These are phyloP conservation scores for Euphorbia tirucalli DNA, from an alignment of 345 rosid species.

Conservation along the genomic window DNA sequence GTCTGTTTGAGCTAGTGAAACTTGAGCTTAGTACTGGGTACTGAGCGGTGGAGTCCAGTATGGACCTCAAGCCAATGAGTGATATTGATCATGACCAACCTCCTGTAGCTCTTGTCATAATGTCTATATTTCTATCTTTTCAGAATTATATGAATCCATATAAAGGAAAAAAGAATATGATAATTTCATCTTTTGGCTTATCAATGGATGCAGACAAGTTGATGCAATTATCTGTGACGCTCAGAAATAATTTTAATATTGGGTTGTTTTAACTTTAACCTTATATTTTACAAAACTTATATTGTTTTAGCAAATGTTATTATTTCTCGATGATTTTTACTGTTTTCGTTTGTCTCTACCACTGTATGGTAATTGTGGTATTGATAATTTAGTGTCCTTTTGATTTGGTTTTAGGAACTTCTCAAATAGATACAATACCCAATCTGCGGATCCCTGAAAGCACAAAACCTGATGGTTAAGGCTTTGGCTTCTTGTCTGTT, in stretches of 20 bases:
- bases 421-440: background rate
- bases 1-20: background rate
- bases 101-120: background rate
- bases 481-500: slow-evolving; percentile 12
- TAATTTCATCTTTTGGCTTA: background rate
- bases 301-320: background rate
- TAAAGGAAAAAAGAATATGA: background rate
- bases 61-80: background rate
- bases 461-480: background rate
- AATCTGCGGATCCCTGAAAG: background rate
- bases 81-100: background rate
- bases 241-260: background rate
- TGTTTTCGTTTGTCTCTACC: background rate
- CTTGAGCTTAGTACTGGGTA: background rate
- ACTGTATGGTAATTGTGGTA: background rate
- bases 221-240: background rate
- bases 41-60: background rate
- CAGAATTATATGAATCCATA: background rate
- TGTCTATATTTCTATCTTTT: background rate
- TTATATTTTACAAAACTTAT: background rate
- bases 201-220: background rate
- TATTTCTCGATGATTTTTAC: background rate
- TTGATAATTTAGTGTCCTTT: background rate
- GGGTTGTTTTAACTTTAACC: background rate
- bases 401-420: background rate